These are phyloP conservation scores for Cucumis melo DNA, from an alignment of 306 rosid species.

Conservation along the genomic window DNA sequence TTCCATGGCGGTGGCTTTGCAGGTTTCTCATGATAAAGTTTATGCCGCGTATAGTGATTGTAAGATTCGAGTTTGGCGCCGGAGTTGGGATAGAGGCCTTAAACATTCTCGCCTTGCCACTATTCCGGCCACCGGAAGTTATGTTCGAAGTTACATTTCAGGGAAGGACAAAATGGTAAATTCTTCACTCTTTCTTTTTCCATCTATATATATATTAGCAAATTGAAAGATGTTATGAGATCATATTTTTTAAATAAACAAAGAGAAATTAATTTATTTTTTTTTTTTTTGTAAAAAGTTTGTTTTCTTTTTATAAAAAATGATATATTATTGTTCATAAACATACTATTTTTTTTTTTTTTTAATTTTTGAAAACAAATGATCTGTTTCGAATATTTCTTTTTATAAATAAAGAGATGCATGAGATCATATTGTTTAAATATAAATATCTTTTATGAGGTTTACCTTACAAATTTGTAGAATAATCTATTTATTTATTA, in stretches of 20 bases:
- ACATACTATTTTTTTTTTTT: not conserved
- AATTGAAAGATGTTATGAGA: not conserved
- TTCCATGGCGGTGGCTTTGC: conserved; percentile 48
- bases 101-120: conserved; percentile 59
- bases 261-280: not conserved
- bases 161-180: conserved; percentile 72
- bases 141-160: conserved; percentile 55
- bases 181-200: not conserved
- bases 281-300: not conserved
- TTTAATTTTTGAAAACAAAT: too few species aligned
- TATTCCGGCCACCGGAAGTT: conserved; percentile 55
- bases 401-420: too few species aligned
- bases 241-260: not conserved
- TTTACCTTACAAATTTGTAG: too few species aligned
- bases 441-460: too few species aligned
- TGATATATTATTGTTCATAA: too few species aligned
- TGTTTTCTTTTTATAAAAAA: too few species aligned
- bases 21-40: conserved; percentile 61
- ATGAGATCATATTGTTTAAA: too few species aligned
- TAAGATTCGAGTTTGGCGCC: conserved; percentile 64
- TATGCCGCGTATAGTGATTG: conserved; percentile 91
- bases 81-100: conserved; percentile 53
- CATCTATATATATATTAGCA: not conserved
- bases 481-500: too few species aligned
- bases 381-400: too few species aligned